Conservation (phyloP, 495 filamentous ascomycete genomes). For the Cercophora samala region DNA sequence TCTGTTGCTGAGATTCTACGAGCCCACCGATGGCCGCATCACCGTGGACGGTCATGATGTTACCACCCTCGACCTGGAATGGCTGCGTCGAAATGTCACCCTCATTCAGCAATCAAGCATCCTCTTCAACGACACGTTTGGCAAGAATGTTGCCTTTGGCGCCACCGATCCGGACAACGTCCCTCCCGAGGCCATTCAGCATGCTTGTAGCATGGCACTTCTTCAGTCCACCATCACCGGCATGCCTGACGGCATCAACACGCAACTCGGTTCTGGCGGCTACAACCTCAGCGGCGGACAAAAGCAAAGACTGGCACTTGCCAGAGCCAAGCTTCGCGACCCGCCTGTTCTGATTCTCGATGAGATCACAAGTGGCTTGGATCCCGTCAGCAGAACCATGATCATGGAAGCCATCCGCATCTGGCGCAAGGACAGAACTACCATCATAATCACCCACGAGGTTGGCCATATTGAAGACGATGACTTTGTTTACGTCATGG, state of each 20-base stretch:
- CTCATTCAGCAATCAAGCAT: constrained; percentile 79
- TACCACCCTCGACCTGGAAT: constrained; percentile 59
- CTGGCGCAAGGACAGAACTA: constrained; percentile 78
- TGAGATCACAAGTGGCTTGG: constrained; percentile 81
- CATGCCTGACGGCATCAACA: constrained; percentile 72
- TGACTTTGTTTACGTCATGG: constrained; percentile 81
- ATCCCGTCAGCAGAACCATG: constrained; percentile 61
- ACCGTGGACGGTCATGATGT: constrained; percentile 64
- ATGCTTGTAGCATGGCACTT: constrained; percentile 62
- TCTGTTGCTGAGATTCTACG: constrained; percentile 74
- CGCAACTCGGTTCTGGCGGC: constrained; percentile 66
- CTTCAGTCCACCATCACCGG: constrained; percentile 67
- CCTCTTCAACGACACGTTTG: constrained; percentile 80
- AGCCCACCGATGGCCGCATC: constrained; percentile 62
- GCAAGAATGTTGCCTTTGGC: constrained; percentile 78
- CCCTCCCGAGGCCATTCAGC: constrained; percentile 51
- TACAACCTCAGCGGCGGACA: constrained; percentile 82
- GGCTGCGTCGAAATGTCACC: constrained; percentile 77
- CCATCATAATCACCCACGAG: constrained; percentile 90
- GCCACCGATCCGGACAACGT: constrained; percentile 48
- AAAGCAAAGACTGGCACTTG: constrained; percentile 70
- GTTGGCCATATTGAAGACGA: constrained; percentile 69
- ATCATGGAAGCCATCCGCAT: constrained; percentile 70
- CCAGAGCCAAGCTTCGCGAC: constrained; percentile 71
- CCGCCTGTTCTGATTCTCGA: constrained; percentile 84